phyloP scores from a whole-genome alignment of 164 flowering plant genomes.

The Vitis labrusca region DNA sequence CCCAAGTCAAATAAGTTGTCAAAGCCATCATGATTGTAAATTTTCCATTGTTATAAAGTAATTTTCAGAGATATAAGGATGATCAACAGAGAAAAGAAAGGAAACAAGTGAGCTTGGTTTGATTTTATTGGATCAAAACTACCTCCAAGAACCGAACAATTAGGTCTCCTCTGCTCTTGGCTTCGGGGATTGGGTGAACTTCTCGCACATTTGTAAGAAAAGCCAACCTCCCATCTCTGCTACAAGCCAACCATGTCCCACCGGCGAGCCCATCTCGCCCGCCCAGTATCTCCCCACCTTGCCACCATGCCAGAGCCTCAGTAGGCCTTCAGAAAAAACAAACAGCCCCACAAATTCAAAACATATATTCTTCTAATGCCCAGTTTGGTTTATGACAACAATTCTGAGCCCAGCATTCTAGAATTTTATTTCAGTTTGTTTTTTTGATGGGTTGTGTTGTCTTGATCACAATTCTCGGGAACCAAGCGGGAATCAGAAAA shows the following conservation, averaged over 20 bases:
- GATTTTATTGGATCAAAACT: background rate
- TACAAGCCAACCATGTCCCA: conserved; percentile 86
- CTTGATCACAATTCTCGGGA: no score
- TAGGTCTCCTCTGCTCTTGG: conserved; percentile 74
- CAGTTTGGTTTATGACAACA: background rate
- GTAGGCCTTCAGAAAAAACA: conserved; percentile 50
- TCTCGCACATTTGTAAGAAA: conserved; percentile 79
- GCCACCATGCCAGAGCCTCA: conserved; percentile 73
- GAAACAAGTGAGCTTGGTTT: background rate
- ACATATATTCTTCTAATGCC: background rate
- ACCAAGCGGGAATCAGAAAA: background rate
- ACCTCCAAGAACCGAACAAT: conserved; percentile 77
- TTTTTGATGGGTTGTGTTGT: no score
- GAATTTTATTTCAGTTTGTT: no score
- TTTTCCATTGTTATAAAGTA: no score
- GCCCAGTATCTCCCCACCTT: conserved; percentile 57
- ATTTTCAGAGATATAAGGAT: no score
- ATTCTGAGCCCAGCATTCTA: no score
- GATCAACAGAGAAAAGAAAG: background rate
- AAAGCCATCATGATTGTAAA: no score
- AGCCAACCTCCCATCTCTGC: conserved; percentile 56
- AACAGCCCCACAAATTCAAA: conserved; percentile 1
- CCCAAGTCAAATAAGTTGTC: no score
- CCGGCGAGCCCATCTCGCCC: conserved; percentile 81
- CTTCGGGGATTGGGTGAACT: conserved; percentile 20